phyloP scores from a whole-genome alignment of 495 filamentous ascomycete species.

The Tuber aestivum region DNA sequence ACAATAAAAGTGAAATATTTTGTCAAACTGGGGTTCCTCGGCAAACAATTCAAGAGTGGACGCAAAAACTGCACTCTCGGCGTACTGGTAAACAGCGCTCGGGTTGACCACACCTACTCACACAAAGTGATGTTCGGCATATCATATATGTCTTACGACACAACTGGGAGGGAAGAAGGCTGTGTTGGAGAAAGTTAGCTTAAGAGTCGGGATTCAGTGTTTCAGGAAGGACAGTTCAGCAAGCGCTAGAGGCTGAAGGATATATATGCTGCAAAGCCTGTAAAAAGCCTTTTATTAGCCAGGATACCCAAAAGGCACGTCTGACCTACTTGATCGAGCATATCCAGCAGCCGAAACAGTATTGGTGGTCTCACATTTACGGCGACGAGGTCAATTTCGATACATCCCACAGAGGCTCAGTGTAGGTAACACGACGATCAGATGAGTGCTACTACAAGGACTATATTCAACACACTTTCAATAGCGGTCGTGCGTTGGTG shows the following conservation, averaged over 20 bases:
- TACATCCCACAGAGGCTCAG: too few species aligned
- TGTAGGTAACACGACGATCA: too few species aligned
- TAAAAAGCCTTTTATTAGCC: background rate
- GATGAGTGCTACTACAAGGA: too few species aligned
- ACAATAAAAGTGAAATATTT: background rate
- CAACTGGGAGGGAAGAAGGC: background rate
- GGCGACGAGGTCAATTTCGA: too few species aligned
- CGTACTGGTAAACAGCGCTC: background rate
- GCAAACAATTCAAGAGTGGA: background rate
- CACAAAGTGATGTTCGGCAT: background rate
- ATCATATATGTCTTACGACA: background rate
- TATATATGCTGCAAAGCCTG: background rate
- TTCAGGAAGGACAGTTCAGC: background rate
- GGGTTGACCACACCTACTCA: background rate
- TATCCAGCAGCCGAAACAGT: too few species aligned
- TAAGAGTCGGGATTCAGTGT: background rate
- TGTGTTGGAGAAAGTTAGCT: background rate
- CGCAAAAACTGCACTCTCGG: background rate
- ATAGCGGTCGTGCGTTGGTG: too few species aligned
- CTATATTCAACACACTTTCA: too few species aligned
- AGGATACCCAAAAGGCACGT: too few species aligned
- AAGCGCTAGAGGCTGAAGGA: background rate
- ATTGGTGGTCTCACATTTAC: too few species aligned
- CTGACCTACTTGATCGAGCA: too few species aligned
- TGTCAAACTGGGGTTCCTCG: background rate